Percentiles rank a stretch among this genome's conserved stretches.
Evolutionary conservation across 331 rosid species (phyloP).

Genomic region (Rosa hybrid): DNA sequence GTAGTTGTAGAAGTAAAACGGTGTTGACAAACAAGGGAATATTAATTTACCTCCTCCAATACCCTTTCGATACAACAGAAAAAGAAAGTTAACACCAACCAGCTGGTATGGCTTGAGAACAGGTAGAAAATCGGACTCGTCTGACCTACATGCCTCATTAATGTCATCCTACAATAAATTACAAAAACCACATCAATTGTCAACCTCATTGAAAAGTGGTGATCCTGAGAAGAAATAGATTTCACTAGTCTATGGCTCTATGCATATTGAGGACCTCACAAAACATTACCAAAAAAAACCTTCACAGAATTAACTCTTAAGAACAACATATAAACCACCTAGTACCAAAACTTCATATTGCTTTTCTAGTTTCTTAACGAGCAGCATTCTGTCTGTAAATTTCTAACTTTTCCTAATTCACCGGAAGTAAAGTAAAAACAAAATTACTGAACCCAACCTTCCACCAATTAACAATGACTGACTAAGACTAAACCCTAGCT

Average conservation of each 20-base stretch:
- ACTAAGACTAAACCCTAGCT: neutral
- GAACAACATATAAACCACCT: neutral
- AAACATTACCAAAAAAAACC: neutral
- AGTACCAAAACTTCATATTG: neutral
- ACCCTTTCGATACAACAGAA: constrained; percentile 75
- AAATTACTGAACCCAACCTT: neutral
- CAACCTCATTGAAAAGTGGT: neutral
- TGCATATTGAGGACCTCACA: neutral
- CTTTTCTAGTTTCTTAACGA: neutral
- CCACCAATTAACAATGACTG: neutral
- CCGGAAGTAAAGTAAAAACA: neutral
- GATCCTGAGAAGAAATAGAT: neutral
- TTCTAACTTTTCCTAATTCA: constrained; percentile 3
- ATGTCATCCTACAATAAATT: constrained; percentile 68
- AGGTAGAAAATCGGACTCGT: constrained; percentile 85
- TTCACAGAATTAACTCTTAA: neutral
- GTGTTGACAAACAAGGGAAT: constrained; percentile 16
- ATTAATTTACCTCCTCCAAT: constrained; percentile 77
- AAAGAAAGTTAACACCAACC: constrained; percentile 96
- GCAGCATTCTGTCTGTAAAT: neutral
- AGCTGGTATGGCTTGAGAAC: constrained; percentile 90
- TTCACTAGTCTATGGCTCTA: neutral
- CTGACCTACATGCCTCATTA: constrained; percentile 70
- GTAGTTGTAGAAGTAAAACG: neutral
- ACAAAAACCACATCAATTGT: constrained; percentile 1